Percentiles rank a stretch among this genome's conserved stretches.
Evolutionary conservation across 345 rosid species (phyloP).

Genomic region (Corymbia maculata): DNA sequence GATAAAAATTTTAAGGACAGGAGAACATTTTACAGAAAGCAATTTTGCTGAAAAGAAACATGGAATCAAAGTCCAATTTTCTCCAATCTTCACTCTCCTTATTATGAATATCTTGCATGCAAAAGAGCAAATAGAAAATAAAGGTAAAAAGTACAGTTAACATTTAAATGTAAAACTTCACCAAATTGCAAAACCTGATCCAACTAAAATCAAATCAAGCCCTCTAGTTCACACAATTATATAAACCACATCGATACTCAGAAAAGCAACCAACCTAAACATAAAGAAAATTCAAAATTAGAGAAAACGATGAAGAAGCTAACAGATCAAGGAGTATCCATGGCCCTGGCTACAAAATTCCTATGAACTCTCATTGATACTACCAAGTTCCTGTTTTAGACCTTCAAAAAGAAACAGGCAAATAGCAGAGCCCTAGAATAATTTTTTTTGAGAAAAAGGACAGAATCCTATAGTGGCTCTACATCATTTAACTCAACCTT

Average conservation of each 20-base stretch:
- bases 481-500: slow-evolving; percentile 42
- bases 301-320: neutral
- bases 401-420: neutral
- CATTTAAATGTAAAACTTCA: neutral
- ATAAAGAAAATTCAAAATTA: neutral
- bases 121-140: neutral
- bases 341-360: neutral
- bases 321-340: neutral
- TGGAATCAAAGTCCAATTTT: neutral
- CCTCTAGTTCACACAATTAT: neutral
- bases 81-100: neutral
- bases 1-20: neutral
- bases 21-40: neutral
- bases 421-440: neutral
- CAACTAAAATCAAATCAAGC: neutral
- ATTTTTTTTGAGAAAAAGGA: neutral
- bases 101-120: neutral
- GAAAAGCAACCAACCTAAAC: neutral
- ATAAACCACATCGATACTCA: neutral
- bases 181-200: neutral
- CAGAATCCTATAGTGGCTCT: neutral
- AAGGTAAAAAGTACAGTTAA: neutral
- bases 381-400: neutral
- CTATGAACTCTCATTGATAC: neutral
- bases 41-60: neutral